A percentile compares a stretch with the other conserved stretches of the same genome.
These are phyloP conservation scores for Talaromyces sp. DNA, from an alignment of 2,329 filamentous ascomycete genomes.

Conservation along the genomic window DNA sequence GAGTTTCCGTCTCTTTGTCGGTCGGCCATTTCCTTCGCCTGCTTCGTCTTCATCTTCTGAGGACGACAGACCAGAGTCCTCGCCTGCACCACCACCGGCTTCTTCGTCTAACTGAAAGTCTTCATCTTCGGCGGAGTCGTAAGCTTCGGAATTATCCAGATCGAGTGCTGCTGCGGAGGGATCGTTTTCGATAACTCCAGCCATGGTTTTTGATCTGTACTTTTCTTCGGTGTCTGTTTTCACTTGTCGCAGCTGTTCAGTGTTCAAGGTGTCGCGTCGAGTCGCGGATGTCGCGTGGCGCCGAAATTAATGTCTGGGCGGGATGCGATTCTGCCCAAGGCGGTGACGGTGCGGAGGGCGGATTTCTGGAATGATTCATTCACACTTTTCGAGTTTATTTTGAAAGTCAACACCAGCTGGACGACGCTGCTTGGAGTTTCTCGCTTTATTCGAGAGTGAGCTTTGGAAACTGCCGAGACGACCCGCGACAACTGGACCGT, in stretches of 20 bases:
- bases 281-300: background rate
- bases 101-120: conserved; percentile 42
- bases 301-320: background rate
- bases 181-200: background rate
- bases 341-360: conserved; percentile 4
- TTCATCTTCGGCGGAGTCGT: conserved; percentile 35
- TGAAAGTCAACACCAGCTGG: background rate
- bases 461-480: background rate
- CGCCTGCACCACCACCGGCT: conserved; percentile 22
- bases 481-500: background rate
- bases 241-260: background rate
- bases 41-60: conserved; percentile 27
- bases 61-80: conserved; percentile 27
- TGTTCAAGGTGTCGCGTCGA: background rate
- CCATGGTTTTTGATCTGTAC: background rate
- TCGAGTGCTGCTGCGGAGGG: conserved; percentile 14
- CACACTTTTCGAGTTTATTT: background rate
- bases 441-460: background rate
- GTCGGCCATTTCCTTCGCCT: conserved; percentile 17
- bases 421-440: background rate
- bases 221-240: too few relatives aligned
- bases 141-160: conserved; percentile 28
- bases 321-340: conserved; percentile 9
- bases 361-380: background rate
- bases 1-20: conserved; percentile 35